Percentiles rank a stretch among this genome's conserved stretches.
phyloP scores from a whole-genome alignment of 768 basidiomycete genomes.

The Clitopilus passeckerianus region DNA sequence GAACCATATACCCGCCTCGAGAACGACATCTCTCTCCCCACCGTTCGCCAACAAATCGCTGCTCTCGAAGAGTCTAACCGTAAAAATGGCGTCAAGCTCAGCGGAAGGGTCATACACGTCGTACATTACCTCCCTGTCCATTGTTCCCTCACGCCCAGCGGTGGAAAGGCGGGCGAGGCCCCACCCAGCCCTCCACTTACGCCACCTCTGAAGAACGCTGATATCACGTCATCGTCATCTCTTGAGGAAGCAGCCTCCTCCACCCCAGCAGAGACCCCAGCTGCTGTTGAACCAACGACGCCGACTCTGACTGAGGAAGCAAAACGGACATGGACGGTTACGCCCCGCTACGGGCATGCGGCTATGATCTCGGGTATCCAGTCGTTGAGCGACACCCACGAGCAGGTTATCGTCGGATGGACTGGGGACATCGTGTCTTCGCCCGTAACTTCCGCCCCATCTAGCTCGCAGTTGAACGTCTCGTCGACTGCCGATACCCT shows the following conservation, averaged over 20 bases:
- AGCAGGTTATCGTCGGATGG: slow-evolving; percentile 93
- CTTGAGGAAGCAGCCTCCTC: not conserved
- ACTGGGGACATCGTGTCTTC: slow-evolving; percentile 76
- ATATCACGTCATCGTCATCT: slow-evolving; percentile 1
- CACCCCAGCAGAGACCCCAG: slow-evolving; percentile 3
- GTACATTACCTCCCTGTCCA: slow-evolving; percentile 85
- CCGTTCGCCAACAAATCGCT: slow-evolving; percentile 69
- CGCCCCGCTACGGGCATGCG: slow-evolving; percentile 81
- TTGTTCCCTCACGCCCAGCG: slow-evolving; percentile 49
- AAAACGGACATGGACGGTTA: slow-evolving; percentile 60
- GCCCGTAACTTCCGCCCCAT: slow-evolving; percentile 23
- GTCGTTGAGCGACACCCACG: slow-evolving; percentile 76
- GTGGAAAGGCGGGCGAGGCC: slow-evolving; percentile 21
- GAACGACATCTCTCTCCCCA: slow-evolving; percentile 63
- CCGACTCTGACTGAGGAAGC: not conserved
- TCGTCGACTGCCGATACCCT: not conserved
- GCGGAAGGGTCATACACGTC: slow-evolving; percentile 88
- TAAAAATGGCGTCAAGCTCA: slow-evolving; percentile 66
- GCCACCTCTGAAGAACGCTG: slow-evolving; percentile 55
- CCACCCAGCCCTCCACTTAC: slow-evolving; percentile 75
- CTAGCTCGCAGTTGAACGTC: not conserved
- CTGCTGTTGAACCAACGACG: slow-evolving; percentile 10
- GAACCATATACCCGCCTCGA: slow-evolving; percentile 64
- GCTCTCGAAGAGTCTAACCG: slow-evolving; percentile 70
- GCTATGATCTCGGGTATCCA: slow-evolving; percentile 95